Conservation (phyloP, 129 eudicot species). For the Tagetes erecta region DNA sequence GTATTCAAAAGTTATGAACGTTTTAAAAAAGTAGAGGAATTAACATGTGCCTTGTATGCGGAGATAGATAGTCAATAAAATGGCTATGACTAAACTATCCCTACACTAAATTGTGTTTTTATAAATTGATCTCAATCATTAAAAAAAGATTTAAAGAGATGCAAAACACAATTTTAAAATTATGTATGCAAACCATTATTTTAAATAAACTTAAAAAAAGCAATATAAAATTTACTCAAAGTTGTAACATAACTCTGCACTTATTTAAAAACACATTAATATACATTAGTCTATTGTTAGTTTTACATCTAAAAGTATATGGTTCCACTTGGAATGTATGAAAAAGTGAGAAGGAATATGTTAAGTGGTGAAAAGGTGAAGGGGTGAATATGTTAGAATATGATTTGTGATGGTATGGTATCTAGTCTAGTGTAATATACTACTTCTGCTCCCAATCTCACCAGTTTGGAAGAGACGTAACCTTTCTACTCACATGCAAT, state of each 20-base stretch:
- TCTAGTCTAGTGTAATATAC: conserved; percentile 16
- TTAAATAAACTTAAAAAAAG: not conserved
- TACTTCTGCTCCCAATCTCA: conserved; percentile 20
- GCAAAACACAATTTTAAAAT: too few relatives aligned
- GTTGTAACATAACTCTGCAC: not conserved
- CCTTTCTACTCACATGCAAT: conserved; percentile 53
- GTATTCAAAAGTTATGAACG: too few relatives aligned
- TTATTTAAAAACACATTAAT: not conserved
- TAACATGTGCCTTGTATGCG: too few relatives aligned
- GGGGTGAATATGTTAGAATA: conserved; percentile 32
- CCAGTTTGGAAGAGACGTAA: conserved; percentile 31
- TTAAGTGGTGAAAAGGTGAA: conserved; percentile 21
- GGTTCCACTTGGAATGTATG: conserved; percentile 9
- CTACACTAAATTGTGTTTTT: too few relatives aligned
- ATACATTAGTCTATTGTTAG: not conserved
- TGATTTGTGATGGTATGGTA: conserved; percentile 15
- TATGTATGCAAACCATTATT: too few relatives aligned
- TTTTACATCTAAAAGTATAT: conserved; percentile 1
- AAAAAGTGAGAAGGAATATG: conserved; percentile 32
- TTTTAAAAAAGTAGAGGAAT: too few relatives aligned
- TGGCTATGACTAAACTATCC: too few relatives aligned
- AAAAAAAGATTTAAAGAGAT: too few relatives aligned
- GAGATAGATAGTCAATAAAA: too few relatives aligned
- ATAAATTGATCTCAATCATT: too few relatives aligned
- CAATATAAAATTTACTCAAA: not conserved